Conservation (phyloP, 768 basidiomycete genomes). For the Lactarius psammicola region DNA sequence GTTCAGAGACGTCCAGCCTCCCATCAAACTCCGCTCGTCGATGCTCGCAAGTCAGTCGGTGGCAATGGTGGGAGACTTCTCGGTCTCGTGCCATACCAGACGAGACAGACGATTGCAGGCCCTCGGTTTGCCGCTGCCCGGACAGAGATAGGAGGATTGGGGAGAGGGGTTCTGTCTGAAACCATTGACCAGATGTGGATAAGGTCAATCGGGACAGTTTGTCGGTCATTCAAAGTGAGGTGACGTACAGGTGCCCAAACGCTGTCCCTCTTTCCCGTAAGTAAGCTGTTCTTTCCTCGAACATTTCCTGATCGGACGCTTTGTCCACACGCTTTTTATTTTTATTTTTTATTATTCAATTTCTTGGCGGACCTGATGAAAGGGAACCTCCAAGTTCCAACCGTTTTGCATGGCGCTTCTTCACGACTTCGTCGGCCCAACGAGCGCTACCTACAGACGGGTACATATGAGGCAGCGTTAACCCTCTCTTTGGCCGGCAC, state of each 20-base stretch:
- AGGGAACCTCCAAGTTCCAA: not conserved
- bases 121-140: not conserved
- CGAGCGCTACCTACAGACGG: conserved; percentile 6
- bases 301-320: conserved; percentile 1
- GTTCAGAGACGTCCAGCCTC: not conserved
- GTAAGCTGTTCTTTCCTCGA: not conserved
- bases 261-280: not conserved
- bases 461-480: conserved; percentile 24
- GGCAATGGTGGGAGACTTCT: not conserved
- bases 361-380: not conserved
- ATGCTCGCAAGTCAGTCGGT: not conserved
- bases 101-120: not conserved
- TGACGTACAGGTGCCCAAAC: not conserved
- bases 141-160: not conserved
- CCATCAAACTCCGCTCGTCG: not conserved
- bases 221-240: not conserved
- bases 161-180: not conserved
- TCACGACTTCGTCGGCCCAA: not conserved
- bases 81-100: not conserved
- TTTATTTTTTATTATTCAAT: not conserved
- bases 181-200: not conserved
- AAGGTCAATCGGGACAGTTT: not conserved
- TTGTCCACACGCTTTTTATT: not conserved
- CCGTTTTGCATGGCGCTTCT: not conserved
- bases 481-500: conserved; percentile 17